Conservation (phyloP, 441 rosid species). For the Geranium incanum region DNA sequence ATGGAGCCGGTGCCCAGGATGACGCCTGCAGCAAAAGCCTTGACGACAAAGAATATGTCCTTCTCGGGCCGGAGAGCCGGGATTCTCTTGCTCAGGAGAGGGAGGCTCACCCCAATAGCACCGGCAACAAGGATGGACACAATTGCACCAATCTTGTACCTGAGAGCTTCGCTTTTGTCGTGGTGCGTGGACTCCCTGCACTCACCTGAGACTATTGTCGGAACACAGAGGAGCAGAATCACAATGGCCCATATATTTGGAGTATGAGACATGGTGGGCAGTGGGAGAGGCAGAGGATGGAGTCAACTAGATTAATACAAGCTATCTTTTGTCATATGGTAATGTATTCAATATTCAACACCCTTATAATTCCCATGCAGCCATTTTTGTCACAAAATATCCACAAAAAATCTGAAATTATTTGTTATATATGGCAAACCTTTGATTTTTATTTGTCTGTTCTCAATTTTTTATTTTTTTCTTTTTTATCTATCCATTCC, state of each 20-base stretch:
- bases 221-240: conserved; percentile 7
- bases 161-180: conserved; percentile 16
- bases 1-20: conserved; percentile 45
- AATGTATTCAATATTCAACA: no score
- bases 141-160: conserved; percentile 23
- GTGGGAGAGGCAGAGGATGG: no score
- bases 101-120: conserved; percentile 44
- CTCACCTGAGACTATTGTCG: conserved; percentile 22
- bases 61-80: conserved; percentile 42
- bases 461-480: no score
- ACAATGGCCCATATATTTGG: not conserved
- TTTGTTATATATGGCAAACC: no score
- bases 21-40: conserved; percentile 49
- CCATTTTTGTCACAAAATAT: no score
- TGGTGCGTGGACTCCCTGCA: conserved; percentile 15
- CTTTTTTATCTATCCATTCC: no score
- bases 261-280: no score
- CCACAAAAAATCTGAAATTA: no score
- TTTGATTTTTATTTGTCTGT: no score
- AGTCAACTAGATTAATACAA: no score
- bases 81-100: conserved; percentile 33
- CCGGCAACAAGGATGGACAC: conserved; percentile 30
- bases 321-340: no score
- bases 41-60: conserved; percentile 48
- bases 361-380: no score